phyloP scores from a whole-genome alignment of 768 basidiomycete species.

The Mycena polygramma region DNA sequence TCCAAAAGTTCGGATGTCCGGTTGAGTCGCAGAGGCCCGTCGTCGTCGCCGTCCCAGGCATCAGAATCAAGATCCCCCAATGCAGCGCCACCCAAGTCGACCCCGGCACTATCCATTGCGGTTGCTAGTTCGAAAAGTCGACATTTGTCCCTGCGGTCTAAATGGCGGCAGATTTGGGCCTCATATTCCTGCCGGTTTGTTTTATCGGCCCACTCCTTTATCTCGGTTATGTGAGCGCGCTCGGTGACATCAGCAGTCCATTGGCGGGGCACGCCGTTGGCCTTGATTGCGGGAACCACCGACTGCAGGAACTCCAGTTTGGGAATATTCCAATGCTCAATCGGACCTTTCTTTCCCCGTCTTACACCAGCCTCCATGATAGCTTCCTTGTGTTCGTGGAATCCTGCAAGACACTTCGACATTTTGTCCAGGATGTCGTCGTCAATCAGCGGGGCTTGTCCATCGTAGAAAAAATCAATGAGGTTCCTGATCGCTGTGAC shows the following conservation, averaged over 20 bases:
- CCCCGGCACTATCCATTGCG: neutral
- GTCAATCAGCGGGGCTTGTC: neutral
- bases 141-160: neutral
- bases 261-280: neutral
- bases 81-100: neutral
- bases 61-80: neutral
- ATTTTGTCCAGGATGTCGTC: neutral
- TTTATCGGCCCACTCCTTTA: neutral
- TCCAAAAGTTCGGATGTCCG: neutral
- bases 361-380: neutral
- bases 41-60: neutral
- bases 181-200: neutral
- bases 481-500: neutral
- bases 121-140: neutral
- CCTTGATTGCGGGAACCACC: neutral
- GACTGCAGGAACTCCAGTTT: neutral
- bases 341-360: neutral
- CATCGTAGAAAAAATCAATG: neutral
- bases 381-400: conserved; percentile 1
- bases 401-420: neutral
- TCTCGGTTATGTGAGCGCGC: neutral
- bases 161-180: neutral
- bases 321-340: neutral
- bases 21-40: neutral
- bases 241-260: neutral